Evolutionary conservation across 257 asterid species (phyloP).

Genomic region (Galeopsis tetrahit): DNA sequence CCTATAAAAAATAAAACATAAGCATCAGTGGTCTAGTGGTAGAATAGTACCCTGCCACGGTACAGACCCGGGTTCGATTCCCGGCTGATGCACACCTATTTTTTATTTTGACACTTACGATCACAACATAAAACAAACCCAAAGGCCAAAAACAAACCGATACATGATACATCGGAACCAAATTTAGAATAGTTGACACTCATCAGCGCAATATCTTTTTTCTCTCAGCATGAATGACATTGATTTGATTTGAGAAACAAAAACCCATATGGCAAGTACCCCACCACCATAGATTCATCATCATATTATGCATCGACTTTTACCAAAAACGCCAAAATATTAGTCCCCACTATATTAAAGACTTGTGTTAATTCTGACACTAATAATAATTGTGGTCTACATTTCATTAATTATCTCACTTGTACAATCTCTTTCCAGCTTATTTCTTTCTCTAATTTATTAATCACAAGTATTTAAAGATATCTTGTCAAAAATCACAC

Average conservation of each 20-base stretch:
- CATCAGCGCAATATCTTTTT: not conserved
- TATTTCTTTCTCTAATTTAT: not conserved
- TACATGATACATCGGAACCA: no score
- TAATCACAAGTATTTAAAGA: no score
- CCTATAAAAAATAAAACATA: no score
- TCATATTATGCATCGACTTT: not conserved
- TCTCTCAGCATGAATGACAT: not conserved
- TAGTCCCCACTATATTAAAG: constrained; percentile 12
- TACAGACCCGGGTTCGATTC: constrained; percentile 99
- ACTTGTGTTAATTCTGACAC: constrained; percentile 1
- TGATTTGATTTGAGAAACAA: not conserved
- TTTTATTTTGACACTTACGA: no score
- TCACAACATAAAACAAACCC: no score
- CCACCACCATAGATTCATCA: constrained; percentile 35
- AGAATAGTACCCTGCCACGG: constrained; percentile 98
- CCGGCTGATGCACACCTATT: constrained; percentile 75
- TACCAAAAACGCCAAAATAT: constrained; percentile 7
- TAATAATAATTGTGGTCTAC: constrained; percentile 39
- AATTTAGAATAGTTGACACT: not conserved
- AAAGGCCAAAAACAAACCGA: no score
- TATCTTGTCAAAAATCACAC: no score
- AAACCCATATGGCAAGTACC: constrained; percentile 33
- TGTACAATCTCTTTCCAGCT: constrained; percentile 36
- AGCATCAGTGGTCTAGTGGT: constrained; percentile 81
- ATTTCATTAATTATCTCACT: constrained; percentile 47